These are phyloP conservation scores for Epipyxis sp. DNA, from an alignment of 108 stramenopile species.

Conservation along the genomic window DNA sequence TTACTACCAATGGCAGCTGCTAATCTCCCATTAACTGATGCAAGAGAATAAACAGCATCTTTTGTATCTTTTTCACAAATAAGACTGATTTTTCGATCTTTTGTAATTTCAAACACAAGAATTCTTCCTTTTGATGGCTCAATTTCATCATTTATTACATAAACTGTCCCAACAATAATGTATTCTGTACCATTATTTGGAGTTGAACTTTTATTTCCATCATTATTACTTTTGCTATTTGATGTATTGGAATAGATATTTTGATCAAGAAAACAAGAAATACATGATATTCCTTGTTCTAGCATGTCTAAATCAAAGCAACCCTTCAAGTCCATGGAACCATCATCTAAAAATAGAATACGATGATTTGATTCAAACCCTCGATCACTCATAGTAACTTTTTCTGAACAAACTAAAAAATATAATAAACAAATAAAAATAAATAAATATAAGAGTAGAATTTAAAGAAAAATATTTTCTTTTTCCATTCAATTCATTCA, in stretches of 20 bases:
- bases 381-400: background rate
- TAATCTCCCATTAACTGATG: slow-evolving; percentile 47
- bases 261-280: background rate
- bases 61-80: slow-evolving; percentile 51
- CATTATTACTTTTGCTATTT: background rate
- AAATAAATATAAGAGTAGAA: too few relatives aligned
- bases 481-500: too few relatives aligned
- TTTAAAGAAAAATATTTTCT: too few relatives aligned
- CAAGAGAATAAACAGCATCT: slow-evolving; percentile 55
- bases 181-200: background rate
- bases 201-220: background rate
- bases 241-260: background rate
- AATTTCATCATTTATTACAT: slow-evolving; percentile 78
- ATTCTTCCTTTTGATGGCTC: slow-evolving; percentile 85
- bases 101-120: slow-evolving; percentile 68
- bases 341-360: slow-evolving; percentile 37
- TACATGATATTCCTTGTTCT: slow-evolving; percentile 46
- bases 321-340: slow-evolving; percentile 12
- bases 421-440: too few relatives aligned
- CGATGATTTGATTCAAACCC: slow-evolving; percentile 29
- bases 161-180: slow-evolving; percentile 84
- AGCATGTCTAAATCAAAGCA: slow-evolving; percentile 33
- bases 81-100: slow-evolving; percentile 36
- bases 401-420: background rate
- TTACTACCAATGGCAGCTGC: slow-evolving; percentile 58